Conservation (phyloP, 1,139 yeast genomes). For the Blastobotrys illinoisensis region DNA sequence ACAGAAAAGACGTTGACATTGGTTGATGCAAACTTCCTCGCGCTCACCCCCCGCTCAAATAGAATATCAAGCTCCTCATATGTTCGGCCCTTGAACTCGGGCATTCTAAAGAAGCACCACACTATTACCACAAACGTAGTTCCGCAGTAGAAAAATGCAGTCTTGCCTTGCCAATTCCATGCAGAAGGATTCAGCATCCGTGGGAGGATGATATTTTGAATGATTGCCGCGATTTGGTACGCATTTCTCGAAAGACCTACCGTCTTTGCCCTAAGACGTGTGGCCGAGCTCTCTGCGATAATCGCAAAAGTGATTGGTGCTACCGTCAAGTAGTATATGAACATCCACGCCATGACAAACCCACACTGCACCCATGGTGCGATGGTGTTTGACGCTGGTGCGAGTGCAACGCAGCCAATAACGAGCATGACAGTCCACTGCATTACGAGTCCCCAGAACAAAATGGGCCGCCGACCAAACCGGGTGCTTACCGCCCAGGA, state of each 20-base stretch:
- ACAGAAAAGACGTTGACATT: too few species aligned
- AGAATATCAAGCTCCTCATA: conserved; percentile 49
- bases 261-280: conserved; percentile 49
- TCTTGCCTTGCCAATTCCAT: conserved; percentile 52
- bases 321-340: background rate
- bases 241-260: conserved; percentile 48
- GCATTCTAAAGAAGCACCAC: conserved; percentile 46
- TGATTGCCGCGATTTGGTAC: conserved; percentile 42
- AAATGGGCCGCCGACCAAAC: conserved; percentile 46
- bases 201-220: conserved; percentile 40
- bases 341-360: background rate
- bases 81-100: conserved; percentile 53
- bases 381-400: background rate
- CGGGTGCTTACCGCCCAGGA: conserved; percentile 47
- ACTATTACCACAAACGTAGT: conserved; percentile 19
- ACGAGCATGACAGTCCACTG: conserved; percentile 37
- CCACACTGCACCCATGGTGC: background rate
- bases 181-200: conserved; percentile 52
- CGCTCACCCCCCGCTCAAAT: conserved; percentile 22
- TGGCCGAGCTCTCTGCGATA: conserved; percentile 51
- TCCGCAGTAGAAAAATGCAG: conserved; percentile 54
- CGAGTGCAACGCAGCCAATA: conserved; percentile 15
- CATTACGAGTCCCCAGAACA: conserved; percentile 39
- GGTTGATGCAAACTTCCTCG: conserved; percentile 10
- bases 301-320: conserved; percentile 36